Percentiles rank a stretch among this genome's conserved stretches.
phyloP scores from a whole-genome alignment of 208 protist species.

The Acanthamoeba triangularis region DNA sequence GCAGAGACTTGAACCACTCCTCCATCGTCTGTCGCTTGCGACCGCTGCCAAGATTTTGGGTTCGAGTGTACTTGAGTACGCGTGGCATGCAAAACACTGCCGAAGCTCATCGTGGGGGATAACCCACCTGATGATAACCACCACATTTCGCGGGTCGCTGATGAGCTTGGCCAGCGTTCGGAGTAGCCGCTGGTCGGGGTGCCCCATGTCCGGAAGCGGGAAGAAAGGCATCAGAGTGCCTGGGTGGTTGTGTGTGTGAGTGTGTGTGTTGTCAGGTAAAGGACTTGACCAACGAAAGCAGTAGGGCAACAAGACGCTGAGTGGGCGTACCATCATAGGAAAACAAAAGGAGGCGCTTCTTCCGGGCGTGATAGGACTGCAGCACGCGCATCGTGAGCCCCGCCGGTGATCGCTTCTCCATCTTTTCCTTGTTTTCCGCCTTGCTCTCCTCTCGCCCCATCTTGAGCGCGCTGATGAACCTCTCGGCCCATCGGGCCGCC shows the following conservation, averaged over 20 bases:
- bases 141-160: constrained; percentile 58
- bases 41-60: background rate
- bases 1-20: constrained; percentile 49
- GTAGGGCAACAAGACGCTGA: background rate
- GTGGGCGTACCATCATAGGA: constrained; percentile 53
- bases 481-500: background rate
- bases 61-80: background rate
- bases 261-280: background rate
- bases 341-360: constrained; percentile 53
- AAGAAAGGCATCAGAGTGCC: constrained; percentile 58
- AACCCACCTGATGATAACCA: background rate
- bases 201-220: constrained; percentile 36
- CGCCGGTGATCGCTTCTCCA: constrained; percentile 53
- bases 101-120: background rate
- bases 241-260: background rate
- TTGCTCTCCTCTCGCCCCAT: constrained; percentile 53
- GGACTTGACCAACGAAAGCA: too few relatives aligned
- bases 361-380: constrained; percentile 37
- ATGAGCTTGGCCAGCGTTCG: constrained; percentile 50
- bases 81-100: background rate
- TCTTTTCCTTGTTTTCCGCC: constrained; percentile 6
- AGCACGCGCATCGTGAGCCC: constrained; percentile 57
- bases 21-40: constrained; percentile 65
- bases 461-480: constrained; percentile 52
- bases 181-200: constrained; percentile 46